Percentiles rank a stretch among this genome's conserved stretches.
phyloP scores from a whole-genome alignment of 345 rosid species.

The Cardiospermum halicacabum region DNA sequence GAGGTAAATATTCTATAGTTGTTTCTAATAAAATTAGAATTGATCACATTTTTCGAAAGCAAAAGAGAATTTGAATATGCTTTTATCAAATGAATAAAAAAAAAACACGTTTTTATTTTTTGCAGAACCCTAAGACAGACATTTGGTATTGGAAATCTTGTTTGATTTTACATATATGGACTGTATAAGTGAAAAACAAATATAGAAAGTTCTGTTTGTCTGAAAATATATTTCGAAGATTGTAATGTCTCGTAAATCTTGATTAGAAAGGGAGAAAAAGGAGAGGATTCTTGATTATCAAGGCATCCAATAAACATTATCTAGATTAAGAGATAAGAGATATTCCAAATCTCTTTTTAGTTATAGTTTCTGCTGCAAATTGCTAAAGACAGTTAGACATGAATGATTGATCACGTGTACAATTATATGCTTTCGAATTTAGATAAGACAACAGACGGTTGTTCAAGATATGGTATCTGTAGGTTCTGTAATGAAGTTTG shows the following conservation, averaged over 20 bases:
- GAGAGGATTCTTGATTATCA: conserved; percentile 3
- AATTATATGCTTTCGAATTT: background rate
- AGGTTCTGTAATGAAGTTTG: no score
- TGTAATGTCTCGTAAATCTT: background rate
- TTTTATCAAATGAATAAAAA: no score
- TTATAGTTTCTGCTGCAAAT: background rate
- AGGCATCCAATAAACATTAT: conserved; percentile 4
- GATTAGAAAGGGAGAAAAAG: background rate
- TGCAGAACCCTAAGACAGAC: background rate
- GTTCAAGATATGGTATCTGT: background rate
- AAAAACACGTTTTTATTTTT: no score
- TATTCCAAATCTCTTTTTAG: background rate
- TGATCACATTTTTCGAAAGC: no score
- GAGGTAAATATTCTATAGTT: no score
- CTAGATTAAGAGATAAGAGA: background rate
- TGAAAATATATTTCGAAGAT: conserved; percentile 10
- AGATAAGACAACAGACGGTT: background rate
- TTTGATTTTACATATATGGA: background rate
- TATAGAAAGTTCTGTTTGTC: background rate
- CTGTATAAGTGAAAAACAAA: background rate
- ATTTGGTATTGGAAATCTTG: background rate
- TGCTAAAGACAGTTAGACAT: background rate
- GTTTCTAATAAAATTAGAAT: no score
- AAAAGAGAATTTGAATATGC: no score
- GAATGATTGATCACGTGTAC: background rate